A percentile compares a stretch with the other conserved stretches of the same genome.
Evolutionary conservation across 352 stramenopile species (phyloP).

Genomic region (Pythium vanterpoolii): DNA sequence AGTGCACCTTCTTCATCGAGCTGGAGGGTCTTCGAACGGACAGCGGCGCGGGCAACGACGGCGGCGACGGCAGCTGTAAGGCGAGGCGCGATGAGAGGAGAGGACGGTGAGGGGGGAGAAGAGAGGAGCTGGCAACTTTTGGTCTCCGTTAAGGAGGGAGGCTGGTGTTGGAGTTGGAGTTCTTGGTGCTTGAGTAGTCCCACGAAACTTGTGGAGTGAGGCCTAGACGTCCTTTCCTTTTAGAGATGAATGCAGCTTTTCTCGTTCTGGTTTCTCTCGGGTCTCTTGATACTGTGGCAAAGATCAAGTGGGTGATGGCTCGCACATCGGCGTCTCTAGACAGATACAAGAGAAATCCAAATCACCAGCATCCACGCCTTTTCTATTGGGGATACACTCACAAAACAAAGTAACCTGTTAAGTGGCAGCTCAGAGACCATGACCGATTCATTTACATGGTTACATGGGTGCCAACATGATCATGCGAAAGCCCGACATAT

Average conservation of each 20-base stretch:
- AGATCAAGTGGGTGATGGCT: too few relatives aligned
- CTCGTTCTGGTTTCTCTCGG: too few relatives aligned
- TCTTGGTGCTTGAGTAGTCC: not conserved
- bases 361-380: not conserved
- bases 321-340: not conserved
- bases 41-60: not conserved
- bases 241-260: too few relatives aligned
- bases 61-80: not conserved
- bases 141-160: too few relatives aligned
- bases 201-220: not conserved
- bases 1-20: conserved; percentile 25
- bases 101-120: not conserved
- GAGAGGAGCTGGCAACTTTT: not conserved
- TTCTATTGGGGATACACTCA: conserved; percentile 12
- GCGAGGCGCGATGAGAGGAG: too few relatives aligned
- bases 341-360: not conserved
- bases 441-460: not conserved
- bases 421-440: not conserved
- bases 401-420: too few relatives aligned
- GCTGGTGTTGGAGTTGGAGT: too few relatives aligned
- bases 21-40: not conserved
- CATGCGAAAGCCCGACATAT: conserved; percentile 25
- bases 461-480: conserved; percentile 21
- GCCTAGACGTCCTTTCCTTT: too few relatives aligned
- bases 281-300: too few relatives aligned